Percentiles rank a stretch among this genome's conserved stretches.
Conservation (phyloP, 176 grass and related monocot species). For the Oryza glaberrima region DNA sequence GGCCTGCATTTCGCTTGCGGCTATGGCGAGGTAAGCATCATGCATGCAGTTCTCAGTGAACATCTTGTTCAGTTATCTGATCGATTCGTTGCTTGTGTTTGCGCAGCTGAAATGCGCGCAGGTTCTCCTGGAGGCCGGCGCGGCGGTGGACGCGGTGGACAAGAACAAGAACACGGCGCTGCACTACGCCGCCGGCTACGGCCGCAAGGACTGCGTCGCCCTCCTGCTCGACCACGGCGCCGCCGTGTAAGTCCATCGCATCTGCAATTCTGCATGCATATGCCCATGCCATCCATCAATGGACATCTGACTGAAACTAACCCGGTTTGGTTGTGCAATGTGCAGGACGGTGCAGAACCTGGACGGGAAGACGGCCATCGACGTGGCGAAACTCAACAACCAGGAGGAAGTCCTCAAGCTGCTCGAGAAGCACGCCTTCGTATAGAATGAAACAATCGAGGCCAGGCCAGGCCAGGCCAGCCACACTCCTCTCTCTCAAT, state of each 20-base stretch:
- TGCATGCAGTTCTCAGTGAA: background rate
- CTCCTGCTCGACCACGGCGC: slow-evolving; percentile 73
- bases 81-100: background rate
- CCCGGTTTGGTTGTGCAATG: background rate
- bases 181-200: slow-evolving; percentile 93
- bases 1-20: slow-evolving; percentile 94
- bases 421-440: slow-evolving; percentile 92
- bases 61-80: background rate
- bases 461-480: too few species aligned
- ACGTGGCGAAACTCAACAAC: slow-evolving; percentile 89
- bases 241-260: slow-evolving; percentile 62
- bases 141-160: slow-evolving; percentile 72
- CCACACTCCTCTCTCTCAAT: background rate
- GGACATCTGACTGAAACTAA: background rate
- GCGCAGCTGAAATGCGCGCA: slow-evolving; percentile 63
- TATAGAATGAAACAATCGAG: slow-evolving; percentile 30
- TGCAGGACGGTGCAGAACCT: slow-evolving; percentile 79
- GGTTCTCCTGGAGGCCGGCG: slow-evolving; percentile 68
- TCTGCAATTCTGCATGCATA: background rate
- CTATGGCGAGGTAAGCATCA: slow-evolving; percentile 71
- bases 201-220: slow-evolving; percentile 80
- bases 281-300: background rate
- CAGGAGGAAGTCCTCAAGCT: slow-evolving; percentile 91
- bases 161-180: slow-evolving; percentile 91
- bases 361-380: slow-evolving; percentile 85